Evolutionary conservation across 441 rosid species (phyloP), one percentile per base, ranked within the genome.

Genomic region (Brassica balearica): DNA sequence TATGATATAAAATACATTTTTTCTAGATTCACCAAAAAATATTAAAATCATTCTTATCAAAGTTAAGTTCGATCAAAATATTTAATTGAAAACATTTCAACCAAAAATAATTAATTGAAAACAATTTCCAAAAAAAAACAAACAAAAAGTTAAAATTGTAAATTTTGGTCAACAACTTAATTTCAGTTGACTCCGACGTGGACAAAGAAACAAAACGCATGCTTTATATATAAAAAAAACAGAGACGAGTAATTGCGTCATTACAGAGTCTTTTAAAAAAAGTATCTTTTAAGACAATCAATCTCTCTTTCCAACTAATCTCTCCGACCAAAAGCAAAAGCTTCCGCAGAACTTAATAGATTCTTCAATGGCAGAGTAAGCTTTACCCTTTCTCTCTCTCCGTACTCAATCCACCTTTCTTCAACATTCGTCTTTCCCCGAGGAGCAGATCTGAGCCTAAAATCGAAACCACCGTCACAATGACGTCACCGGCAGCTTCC

Each of bases 401-500:
- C 56, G 4, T 19, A 12, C 32, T 61, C 58, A 36, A 69, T 56
- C 70, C 38, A 3, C 36, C 8, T 70, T 51, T 53, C 36, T 14
- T 55, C 8, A 12, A 17, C 38, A 59, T 8, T 69, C 69, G 1
- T n/a, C 12, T 63, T n/a, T 59, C 23, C 59, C 22, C 72, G 69
- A 64, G 38, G 69, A 64, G 38, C 85, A 92, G 98, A 87, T 94
- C 97, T 77, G 90, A 82, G 59, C 43, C 91, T 1, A 94, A 91
- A 81, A 87, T 82, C 0, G 74, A 72, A 14, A 9, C 68, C 41
- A 65, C 78, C 65, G 71, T 77, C 67, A 85, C 84, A 38, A 63
- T 70, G 73, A 8, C 76, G 2, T 76, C 87, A 8, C 77, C 82
- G 9, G 63, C 85, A 0, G 36, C 86, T 3, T 70, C 85, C 19